Base-by-base conservation (phyloP, 2,329 filamentous ascomycete genomes). In the Parastagonospora avenae region DNA sequence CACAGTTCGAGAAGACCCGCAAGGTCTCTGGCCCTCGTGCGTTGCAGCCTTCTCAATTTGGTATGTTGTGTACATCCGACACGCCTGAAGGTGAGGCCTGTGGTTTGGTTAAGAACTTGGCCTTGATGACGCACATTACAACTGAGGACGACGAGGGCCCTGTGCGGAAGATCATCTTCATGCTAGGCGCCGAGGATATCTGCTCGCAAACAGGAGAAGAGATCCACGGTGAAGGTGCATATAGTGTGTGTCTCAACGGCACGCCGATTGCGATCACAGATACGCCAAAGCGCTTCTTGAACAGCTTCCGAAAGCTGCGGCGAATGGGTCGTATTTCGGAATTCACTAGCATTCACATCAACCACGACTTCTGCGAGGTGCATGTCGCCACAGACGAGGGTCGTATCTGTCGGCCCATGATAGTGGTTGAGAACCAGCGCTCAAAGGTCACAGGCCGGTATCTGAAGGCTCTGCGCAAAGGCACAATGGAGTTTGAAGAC, bases 11-110 rank as follows among this genome's bases (percentile, higher is more conserved):
- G 73, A 99, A 99, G 82, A 97, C 94, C 2, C 82, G 94, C 63
- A 99, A 99, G 76, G 92, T 99, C 54, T 92, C 88, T 69, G 95
- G 95, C 60, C 94, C 95, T 65, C 88, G 94, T 83, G 94, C 95
- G 14, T 81, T 99, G 42, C 94, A 99, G 69, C 92, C 94, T 6
- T 99, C 94, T 1, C 94, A 99, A 63, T 99, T 96, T 78, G 94
- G 94, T 63, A 97, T 99, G 92, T 81, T 99, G 47, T 99, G 94
- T 71, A 90, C 92, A 0, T 95, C 94, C 9, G 94, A 99, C 80
- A 99, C 94, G 0, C 94, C 94, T 6, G 94, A 99, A 87, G 94
- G 94, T 76, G 94, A 99, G 79, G 92, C 94, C 9, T 99, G 94
- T 77, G 94, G 94, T 81, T 78, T 99, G 50, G 92, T 99, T 63